Evolutionary conservation across 257 asterid species (phyloP).

Genomic region (Phtheirospermum japonicum): DNA sequence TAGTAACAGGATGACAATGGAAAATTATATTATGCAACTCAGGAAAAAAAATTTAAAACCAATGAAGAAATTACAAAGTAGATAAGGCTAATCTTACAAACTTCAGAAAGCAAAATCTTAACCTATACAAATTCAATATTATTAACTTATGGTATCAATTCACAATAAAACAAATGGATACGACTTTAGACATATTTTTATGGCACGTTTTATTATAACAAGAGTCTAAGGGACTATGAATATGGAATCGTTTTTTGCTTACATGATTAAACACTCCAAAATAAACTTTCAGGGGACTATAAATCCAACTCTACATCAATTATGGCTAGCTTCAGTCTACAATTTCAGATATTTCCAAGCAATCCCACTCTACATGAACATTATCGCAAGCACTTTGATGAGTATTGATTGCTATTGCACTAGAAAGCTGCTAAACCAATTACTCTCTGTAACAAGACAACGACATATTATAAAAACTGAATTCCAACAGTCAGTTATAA

Average conservation of each 20-base stretch:
- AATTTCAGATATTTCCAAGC: neutral
- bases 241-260: neutral
- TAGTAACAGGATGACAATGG: slow-evolving; percentile 8
- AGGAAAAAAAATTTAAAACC: neutral
- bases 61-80: slow-evolving; percentile 14
- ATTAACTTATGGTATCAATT: neutral
- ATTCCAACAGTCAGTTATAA: neutral
- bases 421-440: slow-evolving; percentile 12
- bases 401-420: slow-evolving; percentile 14
- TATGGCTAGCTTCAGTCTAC: slow-evolving; percentile 17
- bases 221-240: too few species aligned
- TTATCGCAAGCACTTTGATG: neutral
- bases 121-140: slow-evolving; percentile 9
- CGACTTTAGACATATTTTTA: too few species aligned
- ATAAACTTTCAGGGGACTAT: slow-evolving; percentile 16
- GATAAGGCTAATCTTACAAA: slow-evolving; percentile 9
- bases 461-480: slow-evolving; percentile 9
- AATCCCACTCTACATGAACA: neutral
- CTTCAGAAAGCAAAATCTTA: neutral
- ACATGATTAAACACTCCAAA: slow-evolving; percentile 6
- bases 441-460: neutral
- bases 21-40: slow-evolving; percentile 11
- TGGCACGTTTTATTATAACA: too few species aligned
- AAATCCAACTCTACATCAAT: neutral
- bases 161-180: too few species aligned